These are phyloP conservation scores for Pseudocercospora crystallina DNA, from an alignment of 2,329 filamentous ascomycete genomes.

Conservation along the genomic window DNA sequence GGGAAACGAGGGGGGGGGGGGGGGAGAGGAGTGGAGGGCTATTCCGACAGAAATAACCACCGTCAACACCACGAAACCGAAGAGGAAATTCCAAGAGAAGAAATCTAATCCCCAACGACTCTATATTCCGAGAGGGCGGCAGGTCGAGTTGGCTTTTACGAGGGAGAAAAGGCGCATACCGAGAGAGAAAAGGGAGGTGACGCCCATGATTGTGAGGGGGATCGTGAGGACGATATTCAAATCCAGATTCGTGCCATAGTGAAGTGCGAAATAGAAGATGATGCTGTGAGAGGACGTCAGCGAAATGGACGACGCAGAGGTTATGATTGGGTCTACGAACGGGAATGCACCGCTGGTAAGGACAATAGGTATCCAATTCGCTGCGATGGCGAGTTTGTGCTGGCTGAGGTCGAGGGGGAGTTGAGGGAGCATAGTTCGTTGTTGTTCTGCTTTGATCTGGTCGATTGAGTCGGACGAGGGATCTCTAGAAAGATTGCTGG, in stretches of 20 bases:
- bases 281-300: neutral
- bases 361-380: constrained; percentile 7
- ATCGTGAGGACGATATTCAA: constrained; percentile 5
- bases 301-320: neutral
- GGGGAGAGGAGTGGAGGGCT: neutral
- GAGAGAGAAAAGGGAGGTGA: neutral
- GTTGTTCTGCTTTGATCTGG: no score
- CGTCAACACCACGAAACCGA: constrained; percentile 9
- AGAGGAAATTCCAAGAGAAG: constrained; percentile 16
- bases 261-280: constrained; percentile 14
- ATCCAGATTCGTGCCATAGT: constrained; percentile 4
- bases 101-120: constrained; percentile 8
- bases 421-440: neutral
- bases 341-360: constrained; percentile 7
- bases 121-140: neutral
- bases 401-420: constrained; percentile 10
- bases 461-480: no score
- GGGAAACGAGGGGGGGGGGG: no score
- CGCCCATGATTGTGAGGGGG: constrained; percentile 7
- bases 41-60: constrained; percentile 9
- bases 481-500: no score
- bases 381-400: constrained; percentile 8
- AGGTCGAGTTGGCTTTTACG: neutral
- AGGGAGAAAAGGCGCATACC: neutral
- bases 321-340: neutral